Evolutionary conservation across 1,139 yeast genomes (phyloP).

Genomic region (Hyphopichia fennica): DNA sequence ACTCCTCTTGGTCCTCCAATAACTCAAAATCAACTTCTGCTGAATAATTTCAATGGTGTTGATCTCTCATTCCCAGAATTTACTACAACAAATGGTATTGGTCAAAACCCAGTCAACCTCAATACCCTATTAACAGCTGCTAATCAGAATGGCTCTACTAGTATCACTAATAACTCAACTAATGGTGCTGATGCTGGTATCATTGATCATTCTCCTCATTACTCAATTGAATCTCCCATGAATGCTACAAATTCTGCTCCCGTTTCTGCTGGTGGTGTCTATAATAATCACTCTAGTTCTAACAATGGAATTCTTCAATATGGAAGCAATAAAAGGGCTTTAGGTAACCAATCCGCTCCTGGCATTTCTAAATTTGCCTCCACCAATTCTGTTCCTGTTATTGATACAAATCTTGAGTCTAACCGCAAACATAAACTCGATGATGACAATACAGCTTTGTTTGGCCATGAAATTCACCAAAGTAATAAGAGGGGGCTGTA

Average conservation of each 20-base stretch:
- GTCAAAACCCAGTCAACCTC: slow-evolving; percentile 1
- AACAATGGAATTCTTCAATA: neutral
- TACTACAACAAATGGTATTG: neutral
- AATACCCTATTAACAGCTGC: slow-evolving; percentile 4
- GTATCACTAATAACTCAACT: neutral
- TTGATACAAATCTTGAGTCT: neutral
- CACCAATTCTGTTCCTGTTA: neutral
- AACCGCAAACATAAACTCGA: neutral
- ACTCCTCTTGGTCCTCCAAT: neutral
- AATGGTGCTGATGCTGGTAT: neutral
- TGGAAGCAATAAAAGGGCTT: neutral
- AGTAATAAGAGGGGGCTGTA: neutral
- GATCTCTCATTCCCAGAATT: slow-evolving; percentile 4
- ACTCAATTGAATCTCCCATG: neutral
- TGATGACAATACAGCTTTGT: neutral
- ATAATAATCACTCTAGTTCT: neutral
- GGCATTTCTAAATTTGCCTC: neutral
- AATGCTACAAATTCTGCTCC: neutral
- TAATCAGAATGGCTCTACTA: neutral
- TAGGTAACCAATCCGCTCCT: neutral
- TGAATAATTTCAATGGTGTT: neutral
- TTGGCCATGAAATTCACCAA: neutral
- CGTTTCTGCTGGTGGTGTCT: neutral
- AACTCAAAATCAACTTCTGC: neutral
- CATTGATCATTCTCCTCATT: neutral